phyloP scores from a whole-genome alignment of 1,139 yeast species.

The Yamadazyma mexicana region DNA sequence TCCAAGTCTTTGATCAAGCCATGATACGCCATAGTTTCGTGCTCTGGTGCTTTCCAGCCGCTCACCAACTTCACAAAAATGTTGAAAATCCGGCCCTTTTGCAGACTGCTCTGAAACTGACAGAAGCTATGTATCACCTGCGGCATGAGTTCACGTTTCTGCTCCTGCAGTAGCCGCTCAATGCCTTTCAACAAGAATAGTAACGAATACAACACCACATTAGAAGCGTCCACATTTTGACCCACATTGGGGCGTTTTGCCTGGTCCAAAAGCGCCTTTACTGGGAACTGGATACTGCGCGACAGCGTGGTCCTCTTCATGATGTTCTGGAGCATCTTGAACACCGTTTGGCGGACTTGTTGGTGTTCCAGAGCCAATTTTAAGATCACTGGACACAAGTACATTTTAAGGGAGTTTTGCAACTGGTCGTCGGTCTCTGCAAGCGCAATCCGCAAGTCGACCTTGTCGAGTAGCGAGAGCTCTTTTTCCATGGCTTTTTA shows the following conservation, averaged over 20 bases:
- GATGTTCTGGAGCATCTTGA: slow-evolving; percentile 65
- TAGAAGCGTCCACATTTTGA: slow-evolving; percentile 41
- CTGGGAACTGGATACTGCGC: slow-evolving; percentile 58
- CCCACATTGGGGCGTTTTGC: slow-evolving; percentile 55
- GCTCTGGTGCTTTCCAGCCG: slow-evolving; percentile 50
- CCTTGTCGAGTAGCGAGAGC: slow-evolving; percentile 63
- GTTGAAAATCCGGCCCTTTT: slow-evolving; percentile 62
- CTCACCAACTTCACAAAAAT: slow-evolving; percentile 57
- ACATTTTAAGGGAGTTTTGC: slow-evolving; percentile 57
- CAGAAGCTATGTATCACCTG: slow-evolving; percentile 48
- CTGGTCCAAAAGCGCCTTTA: slow-evolving; percentile 60
- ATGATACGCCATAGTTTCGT: slow-evolving; percentile 46
- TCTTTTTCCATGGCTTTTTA: slow-evolving; percentile 38
- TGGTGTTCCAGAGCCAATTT: slow-evolving; percentile 74
- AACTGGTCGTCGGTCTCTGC: slow-evolving; percentile 70
- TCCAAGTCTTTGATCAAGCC: slow-evolving; percentile 28
- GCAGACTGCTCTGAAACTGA: slow-evolving; percentile 27
- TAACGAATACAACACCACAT: slow-evolving; percentile 65
- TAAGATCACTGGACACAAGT: slow-evolving; percentile 74
- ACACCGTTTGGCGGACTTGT: slow-evolving; percentile 67
- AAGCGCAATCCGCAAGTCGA: slow-evolving; percentile 79
- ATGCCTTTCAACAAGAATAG: slow-evolving; percentile 67
- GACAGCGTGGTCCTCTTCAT: slow-evolving; percentile 67
- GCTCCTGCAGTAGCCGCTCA: slow-evolving; percentile 43
- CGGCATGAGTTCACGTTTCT: slow-evolving; percentile 45